These are phyloP conservation scores for Cryptosporidium meleagridis DNA, from an alignment of 169 alveolate genomes.

Conservation along the genomic window DNA sequence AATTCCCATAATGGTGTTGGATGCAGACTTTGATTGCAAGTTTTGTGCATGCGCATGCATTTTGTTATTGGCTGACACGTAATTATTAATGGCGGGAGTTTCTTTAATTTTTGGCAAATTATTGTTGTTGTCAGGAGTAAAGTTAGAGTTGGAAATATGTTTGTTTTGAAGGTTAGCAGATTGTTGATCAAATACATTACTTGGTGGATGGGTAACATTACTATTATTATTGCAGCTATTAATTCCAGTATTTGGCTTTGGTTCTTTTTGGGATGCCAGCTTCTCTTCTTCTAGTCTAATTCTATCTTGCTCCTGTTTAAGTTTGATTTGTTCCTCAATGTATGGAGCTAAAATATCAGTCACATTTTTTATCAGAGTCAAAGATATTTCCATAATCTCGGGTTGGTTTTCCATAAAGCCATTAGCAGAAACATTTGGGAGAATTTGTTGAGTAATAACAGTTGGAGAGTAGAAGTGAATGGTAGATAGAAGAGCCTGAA, in stretches of 20 bases:
- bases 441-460: conserved; percentile 56
- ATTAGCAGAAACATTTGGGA: conserved; percentile 43
- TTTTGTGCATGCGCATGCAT: background rate
- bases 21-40: background rate
- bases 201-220: background rate
- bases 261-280: background rate
- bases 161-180: conserved; percentile 4
- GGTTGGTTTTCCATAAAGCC: conserved; percentile 53
- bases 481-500: conserved; percentile 62
- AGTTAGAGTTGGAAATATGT: background rate
- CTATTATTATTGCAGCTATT: background rate
- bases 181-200: background rate
- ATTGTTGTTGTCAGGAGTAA: background rate
- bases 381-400: conserved; percentile 66
- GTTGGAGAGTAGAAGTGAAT: conserved; percentile 18
- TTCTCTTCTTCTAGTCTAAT: conserved; percentile 7
- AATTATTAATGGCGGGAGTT: background rate
- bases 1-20: background rate
- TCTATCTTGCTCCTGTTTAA: conserved; percentile 14
- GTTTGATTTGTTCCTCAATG: conserved; percentile 7
- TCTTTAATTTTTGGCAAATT: background rate
- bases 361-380: conserved; percentile 17
- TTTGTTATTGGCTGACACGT: background rate
- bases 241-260: background rate
- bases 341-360: conserved; percentile 9